Percentiles rank a stretch among this genome's conserved stretches.
These are phyloP conservation scores for Ophiostoma australiae DNA, from an alignment of 2,329 filamentous ascomycete species.

Conservation along the genomic window DNA sequence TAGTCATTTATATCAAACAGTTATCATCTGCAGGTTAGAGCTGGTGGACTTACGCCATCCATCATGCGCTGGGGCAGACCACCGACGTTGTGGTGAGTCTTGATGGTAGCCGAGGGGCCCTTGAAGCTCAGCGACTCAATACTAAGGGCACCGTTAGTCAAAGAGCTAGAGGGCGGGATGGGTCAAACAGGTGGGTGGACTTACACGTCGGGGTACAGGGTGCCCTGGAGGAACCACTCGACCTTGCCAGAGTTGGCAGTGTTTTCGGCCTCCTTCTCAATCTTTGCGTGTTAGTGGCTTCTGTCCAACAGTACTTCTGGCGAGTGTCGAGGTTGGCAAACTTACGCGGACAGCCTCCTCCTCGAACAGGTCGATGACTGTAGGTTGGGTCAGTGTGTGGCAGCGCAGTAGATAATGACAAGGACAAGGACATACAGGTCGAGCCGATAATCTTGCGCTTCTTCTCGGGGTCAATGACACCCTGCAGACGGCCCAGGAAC, in stretches of 20 bases:
- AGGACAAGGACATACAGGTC: constrained; percentile 40
- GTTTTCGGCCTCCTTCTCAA: constrained; percentile 65
- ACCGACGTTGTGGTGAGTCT: constrained; percentile 46
- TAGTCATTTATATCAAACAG: neutral
- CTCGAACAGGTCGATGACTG: constrained; percentile 63
- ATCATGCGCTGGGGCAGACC: constrained; percentile 39
- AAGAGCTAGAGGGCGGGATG: neutral
- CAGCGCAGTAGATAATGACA: neutral
- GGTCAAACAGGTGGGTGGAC: neutral
- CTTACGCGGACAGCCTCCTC: constrained; percentile 51
- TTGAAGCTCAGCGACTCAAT: constrained; percentile 49
- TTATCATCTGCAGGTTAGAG: neutral
- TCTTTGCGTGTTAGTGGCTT: constrained; percentile 33
- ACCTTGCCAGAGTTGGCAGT: constrained; percentile 67
- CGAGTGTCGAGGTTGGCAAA: neutral
- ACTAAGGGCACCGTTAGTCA: neutral
- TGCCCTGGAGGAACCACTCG: constrained; percentile 83
- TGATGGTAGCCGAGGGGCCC: constrained; percentile 49
- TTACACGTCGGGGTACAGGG: constrained; percentile 40
- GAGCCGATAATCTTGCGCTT: constrained; percentile 73
- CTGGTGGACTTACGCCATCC: constrained; percentile 32
- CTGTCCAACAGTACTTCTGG: neutral
- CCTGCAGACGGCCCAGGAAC: constrained; percentile 72
- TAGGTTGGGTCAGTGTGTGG: neutral
- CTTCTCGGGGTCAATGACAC: constrained; percentile 72